phyloP scores from a whole-genome alignment of 2,329 filamentous ascomycete species.

The Fusarium haematococcum region DNA sequence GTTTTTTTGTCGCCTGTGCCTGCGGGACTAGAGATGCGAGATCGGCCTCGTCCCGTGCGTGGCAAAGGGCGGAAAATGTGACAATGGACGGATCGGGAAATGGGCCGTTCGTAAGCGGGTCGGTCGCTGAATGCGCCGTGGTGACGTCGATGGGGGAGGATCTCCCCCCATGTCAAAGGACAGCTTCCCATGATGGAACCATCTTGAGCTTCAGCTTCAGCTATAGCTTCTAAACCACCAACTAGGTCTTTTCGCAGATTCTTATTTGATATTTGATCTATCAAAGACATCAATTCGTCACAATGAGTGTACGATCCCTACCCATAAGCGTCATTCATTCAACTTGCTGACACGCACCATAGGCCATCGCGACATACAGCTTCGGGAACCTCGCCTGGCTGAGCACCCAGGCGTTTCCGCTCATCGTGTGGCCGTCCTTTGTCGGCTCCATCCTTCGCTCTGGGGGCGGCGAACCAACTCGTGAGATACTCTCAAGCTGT shows the following conservation, averaged over 20 bases:
- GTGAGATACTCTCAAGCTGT: conserved; percentile 38
- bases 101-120: neutral
- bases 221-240: neutral
- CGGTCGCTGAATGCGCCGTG: neutral
- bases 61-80: neutral
- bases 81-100: conserved; percentile 2
- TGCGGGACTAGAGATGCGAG: conserved; percentile 26
- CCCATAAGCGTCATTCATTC: neutral
- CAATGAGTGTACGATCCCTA: conserved; percentile 35
- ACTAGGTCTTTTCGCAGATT: neutral
- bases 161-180: neutral
- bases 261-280: neutral
- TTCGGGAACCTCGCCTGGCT: conserved; percentile 66
- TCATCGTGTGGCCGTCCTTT: conserved; percentile 61
- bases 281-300: neutral
- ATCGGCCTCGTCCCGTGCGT: conserved; percentile 31
- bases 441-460: conserved; percentile 57
- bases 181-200: neutral
- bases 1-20: conserved; percentile 6
- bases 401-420: conserved; percentile 58
- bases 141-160: conserved; percentile 23
- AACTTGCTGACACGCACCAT: conserved; percentile 9
- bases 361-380: conserved; percentile 64
- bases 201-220: conserved; percentile 2
- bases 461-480: conserved; percentile 46